phyloP scores from a whole-genome alignment of 768 basidiomycete species.

The Pisolithus marmoratus region DNA sequence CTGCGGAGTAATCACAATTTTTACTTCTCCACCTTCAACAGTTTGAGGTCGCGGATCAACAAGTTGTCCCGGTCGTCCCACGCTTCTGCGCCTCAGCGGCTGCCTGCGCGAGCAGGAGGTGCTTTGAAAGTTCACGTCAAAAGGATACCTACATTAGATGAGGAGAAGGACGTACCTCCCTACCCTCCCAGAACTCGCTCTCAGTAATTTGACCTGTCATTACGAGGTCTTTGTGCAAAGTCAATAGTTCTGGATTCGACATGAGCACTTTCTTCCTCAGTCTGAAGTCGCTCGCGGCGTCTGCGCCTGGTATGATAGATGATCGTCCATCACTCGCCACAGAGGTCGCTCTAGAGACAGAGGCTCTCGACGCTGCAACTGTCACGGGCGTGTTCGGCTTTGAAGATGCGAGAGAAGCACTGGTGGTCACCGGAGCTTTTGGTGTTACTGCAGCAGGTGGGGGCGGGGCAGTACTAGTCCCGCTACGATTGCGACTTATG shows the following conservation, averaged over 20 bases:
- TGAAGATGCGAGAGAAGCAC: conserved; percentile 9
- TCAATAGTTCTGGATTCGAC: conserved; percentile 69
- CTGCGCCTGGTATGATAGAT: conserved; percentile 51
- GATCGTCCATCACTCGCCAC: conserved; percentile 50
- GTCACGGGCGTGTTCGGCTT: conserved; percentile 30
- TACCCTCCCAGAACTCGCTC: conserved; percentile 94
- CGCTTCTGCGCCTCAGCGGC: conserved; percentile 68
- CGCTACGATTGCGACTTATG: conserved; percentile 61
- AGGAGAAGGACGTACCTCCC: conserved; percentile 55
- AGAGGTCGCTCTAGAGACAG: conserved; percentile 58
- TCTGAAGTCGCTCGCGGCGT: conserved; percentile 62
- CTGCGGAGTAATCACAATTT: conserved; percentile 86
- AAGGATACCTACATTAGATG: conserved; percentile 3
- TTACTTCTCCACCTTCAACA: conserved; percentile 78
- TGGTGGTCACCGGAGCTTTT: conserved; percentile 21
- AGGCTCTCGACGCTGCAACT: conserved; percentile 32
- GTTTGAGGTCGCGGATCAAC: conserved; percentile 87
- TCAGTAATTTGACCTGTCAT: conserved; percentile 81
- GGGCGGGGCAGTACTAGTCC: conserved; percentile 28
- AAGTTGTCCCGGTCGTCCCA: conserved; percentile 78
- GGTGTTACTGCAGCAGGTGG: conserved; percentile 11
- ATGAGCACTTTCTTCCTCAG: conserved; percentile 76
- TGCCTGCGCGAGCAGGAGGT: conserved; percentile 70
- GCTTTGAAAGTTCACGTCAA: conserved; percentile 36
- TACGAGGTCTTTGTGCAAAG: conserved; percentile 85